Base-by-base conservation (phyloP, 306 rosid species). In the Vigna trinervia region DNA sequence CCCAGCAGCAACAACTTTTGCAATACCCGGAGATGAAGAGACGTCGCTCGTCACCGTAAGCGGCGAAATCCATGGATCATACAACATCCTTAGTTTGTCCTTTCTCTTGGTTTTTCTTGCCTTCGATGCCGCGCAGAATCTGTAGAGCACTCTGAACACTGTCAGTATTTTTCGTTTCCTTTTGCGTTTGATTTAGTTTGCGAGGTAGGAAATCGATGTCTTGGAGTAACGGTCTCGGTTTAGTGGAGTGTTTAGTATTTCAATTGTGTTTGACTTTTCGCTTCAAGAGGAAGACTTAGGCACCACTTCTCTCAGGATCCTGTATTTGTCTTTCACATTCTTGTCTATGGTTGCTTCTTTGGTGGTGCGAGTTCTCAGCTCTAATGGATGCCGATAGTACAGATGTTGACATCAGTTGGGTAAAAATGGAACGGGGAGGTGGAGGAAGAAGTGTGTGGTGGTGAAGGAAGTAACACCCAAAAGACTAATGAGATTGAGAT, bases 111-210 rank as follows among this genome's bases (percentile, higher is more conserved):
- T 95, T 54, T 95, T 95, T 61, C 87, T 92, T 3, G 96, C 98
- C 32, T 95, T 88, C 47, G 98, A 97, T 5, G 98, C 98, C 6
- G 98, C 91, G 3, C 98, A 92, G 84, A 95, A 95, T 73, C 76
- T 95, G 22, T 91, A 95, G 87, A 95, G 91, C 72, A 89, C 93
- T 13, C 61, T 95, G 77, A 95, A 95, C 83, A 92, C 91, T 14
- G 98, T 94, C 67, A 78, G 87, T 23, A 59, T 60, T 30, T 32
- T 30, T 30, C 43, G 0, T 5, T 30, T 30, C 4, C 8, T 43
- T 60, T 60, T 20, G 20, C 22, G 3, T 14, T 50, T 47, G 6
- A 8, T 48, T 48, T 48, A 0, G 13, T 43, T 48, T 48, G 6
- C 7, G 53, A 14, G 17, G 2, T 13, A 48, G 17, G 17, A 0